Evolutionary conservation across 2,329 filamentous ascomycete genomes (phyloP).

Genomic region (Cladosporium sp.): DNA sequence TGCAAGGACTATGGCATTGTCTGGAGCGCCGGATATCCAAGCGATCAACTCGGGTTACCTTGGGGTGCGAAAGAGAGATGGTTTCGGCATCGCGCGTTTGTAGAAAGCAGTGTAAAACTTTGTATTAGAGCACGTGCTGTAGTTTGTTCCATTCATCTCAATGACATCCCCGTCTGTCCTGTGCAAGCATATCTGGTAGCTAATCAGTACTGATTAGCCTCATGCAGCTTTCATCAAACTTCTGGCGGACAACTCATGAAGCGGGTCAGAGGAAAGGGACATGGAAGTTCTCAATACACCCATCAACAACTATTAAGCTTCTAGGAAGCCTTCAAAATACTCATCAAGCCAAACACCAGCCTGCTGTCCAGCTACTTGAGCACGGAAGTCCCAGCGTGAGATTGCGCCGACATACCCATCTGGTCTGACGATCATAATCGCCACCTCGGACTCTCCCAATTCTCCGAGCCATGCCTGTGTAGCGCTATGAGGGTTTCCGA

Average conservation of each 20-base stretch:
- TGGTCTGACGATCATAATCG: slow-evolving; percentile 68
- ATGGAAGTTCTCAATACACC: not conserved
- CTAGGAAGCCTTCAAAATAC: slow-evolving; percentile 54
- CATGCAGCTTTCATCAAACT: not conserved
- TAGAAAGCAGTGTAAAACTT: not conserved
- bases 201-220: not conserved
- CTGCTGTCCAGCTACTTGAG: slow-evolving; percentile 33
- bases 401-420: slow-evolving; percentile 75
- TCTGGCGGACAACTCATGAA: not conserved
- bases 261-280: not conserved
- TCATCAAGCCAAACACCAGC: slow-evolving; percentile 52
- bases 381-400: slow-evolving; percentile 44
- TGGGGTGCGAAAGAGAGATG: slow-evolving; percentile 25
- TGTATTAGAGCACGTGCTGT: not conserved
- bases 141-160: too few species aligned
- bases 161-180: too few species aligned
- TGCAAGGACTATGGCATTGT: slow-evolving; percentile 30
- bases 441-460: slow-evolving; percentile 59
- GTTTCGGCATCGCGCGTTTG: slow-evolving; percentile 26
- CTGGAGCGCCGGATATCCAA: slow-evolving; percentile 25
- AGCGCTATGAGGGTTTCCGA: slow-evolving; percentile 55
- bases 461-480: slow-evolving; percentile 71
- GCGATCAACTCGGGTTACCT: slow-evolving; percentile 26
- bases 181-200: not conserved
- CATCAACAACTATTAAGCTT: slow-evolving; percentile 9